These are phyloP conservation scores for Rubia tinctorum DNA, from an alignment of 305 asterid species.

Conservation along the genomic window DNA sequence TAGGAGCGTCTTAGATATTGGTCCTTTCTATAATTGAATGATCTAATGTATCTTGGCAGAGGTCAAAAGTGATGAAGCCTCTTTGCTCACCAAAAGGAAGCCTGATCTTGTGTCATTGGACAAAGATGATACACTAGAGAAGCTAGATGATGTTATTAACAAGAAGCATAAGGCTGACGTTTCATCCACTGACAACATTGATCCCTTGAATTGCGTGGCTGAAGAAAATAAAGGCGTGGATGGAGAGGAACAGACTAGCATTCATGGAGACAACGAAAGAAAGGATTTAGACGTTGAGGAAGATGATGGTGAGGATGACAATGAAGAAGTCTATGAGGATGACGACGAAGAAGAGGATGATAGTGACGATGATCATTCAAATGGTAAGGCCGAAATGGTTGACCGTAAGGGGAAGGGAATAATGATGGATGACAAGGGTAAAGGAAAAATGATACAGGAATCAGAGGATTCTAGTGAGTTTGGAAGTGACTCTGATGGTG, in stretches of 20 bases:
- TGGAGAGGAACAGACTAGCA: conserved; percentile 15
- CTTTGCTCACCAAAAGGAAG: conserved; percentile 1
- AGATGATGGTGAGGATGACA: conserved; percentile 12
- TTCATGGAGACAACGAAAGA: not conserved
- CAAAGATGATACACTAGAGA: conserved; percentile 3
- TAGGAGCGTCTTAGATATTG: not conserved
- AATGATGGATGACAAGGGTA: conserved; percentile 35
- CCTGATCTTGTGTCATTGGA: not conserved
- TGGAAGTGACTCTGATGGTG: conserved; percentile 28
- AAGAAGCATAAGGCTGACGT: conserved; percentile 18
- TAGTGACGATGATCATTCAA: conserved; percentile 20
- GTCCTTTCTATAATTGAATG: not conserved
- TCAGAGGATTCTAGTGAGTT: conserved; percentile 26
- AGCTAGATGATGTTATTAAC: conserved; percentile 4
- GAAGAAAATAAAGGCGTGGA: not conserved
- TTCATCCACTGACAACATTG: conserved; percentile 1
- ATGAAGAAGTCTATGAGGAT: conserved; percentile 23
- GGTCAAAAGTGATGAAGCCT: conserved; percentile 3
- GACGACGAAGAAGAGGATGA: conserved; percentile 22
- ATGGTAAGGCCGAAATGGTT: conserved; percentile 18
- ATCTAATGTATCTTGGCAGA: not conserved
- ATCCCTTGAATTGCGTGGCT: not conserved
- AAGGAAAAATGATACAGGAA: conserved; percentile 36
- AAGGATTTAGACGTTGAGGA: conserved; percentile 4
- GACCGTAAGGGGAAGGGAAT: conserved; percentile 33